Evolutionary conservation across 208 protist genomes (phyloP), one percentile per base, ranked within the genome.

Genomic region (Trypanosomatidae sp.): DNA sequence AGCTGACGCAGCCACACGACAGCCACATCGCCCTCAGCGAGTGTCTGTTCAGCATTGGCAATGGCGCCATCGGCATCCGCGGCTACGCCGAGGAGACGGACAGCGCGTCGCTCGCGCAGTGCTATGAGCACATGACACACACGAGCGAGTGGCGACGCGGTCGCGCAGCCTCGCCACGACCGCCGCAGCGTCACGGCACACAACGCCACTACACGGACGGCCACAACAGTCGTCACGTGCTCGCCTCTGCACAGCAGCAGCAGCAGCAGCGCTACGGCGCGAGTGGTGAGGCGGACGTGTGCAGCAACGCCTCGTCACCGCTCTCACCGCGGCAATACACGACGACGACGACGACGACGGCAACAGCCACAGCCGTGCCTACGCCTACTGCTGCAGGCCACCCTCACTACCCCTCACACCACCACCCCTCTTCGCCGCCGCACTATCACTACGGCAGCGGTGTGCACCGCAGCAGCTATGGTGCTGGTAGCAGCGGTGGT

Each of bases 41-140:
- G 48, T 68, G 74, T 4, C 60, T 93, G 23, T 93, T 93, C 38
- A 68, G 76, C 32, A 35, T 90, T 13, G 69, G 80, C 26, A 93
- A 93, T 50, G 85, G 85, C 38, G 59, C 78, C 33, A 66, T 93
- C 28, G 66, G 74, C 19, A 61, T 93, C 15, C 77, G 80, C 10
- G 85, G 85, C 15, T 87, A 84, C 47, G 41, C 62, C 8, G 77
- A 93, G 58, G 80, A 88, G 37, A 65, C 66, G 23, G 47, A 63
- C 7, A 39, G 33, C 7, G 43, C 35, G 7, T 32, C 41, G 33
- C 63, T 56, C 48, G 35, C 28, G 16, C 33, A 56, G 33, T 28
- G 18, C 33, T 53, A 30, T 30, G 10, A 32, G 32, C 48, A 57
- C 37, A 25, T 46, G 2, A 41, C 37, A 23, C 27, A 32, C 6